Base-by-base conservation (phyloP, 495 filamentous ascomycete genomes). In the Aspergillus sclerotiicarbonarius region DNA sequence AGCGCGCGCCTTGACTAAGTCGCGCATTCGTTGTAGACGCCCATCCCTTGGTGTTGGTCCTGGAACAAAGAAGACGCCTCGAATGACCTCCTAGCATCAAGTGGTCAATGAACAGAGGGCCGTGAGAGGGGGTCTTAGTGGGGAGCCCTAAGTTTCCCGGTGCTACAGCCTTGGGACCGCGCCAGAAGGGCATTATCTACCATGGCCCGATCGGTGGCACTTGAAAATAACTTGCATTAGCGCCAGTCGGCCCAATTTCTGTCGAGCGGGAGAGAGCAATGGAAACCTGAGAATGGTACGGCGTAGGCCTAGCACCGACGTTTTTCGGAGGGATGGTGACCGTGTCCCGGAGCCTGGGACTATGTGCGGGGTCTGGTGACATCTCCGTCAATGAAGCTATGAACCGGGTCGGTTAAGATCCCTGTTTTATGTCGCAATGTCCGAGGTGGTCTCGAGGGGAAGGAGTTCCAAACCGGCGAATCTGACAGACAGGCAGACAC, bases 151-250 rank as follows among this genome's bases (percentile, higher is more conserved):
- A 67, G 58, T 66, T 60, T 72, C 68, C 73, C 73, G 67, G 71
- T 64, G 65, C 71, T 70, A 62, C 64, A 73, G 72, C 63, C 67
- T 67, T 70, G 72, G 74, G 66, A 67, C 62, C 62, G 59, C 60
- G 33, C 54, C 60, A 51, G 30, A 25, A 50, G 47, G 39, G 51
- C 51, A 39, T 57, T 43, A 57, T 56, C 13, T 47, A 21, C 45
- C 33, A 53, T 49, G 47, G 56, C 30, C 52, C 49, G 62, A 54
- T 64, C 51, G 44, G 53, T 62, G 51, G 58, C 48, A 31, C 50
- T 56, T 55, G 63, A 67, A 69, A 73, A 70, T 64, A 74, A 73
- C 67, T 63, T 76, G 74, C 74, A 74, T 77, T 76, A 77, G 74
- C 67, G 71, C 46, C 56, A 59, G 60, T 65, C 67, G 66, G 67